These are phyloP conservation scores for Pilatotrama ljubarskyi DNA, from an alignment of 768 basidiomycete genomes.

Conservation along the genomic window DNA sequence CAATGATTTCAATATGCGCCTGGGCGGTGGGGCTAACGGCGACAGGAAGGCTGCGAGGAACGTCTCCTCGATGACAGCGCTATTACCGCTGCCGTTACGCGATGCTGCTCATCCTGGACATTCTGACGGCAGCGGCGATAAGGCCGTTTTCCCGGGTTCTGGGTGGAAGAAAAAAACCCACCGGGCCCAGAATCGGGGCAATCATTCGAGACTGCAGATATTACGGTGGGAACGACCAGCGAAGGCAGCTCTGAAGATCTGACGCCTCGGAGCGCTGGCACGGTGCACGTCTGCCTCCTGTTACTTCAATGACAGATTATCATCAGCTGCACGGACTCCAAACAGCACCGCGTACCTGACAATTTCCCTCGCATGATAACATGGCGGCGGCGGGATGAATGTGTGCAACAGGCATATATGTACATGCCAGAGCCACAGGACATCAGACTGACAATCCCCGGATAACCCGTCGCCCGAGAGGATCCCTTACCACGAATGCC, in stretches of 20 bases:
- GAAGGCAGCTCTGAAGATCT: neutral
- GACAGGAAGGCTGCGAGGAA: constrained; percentile 10
- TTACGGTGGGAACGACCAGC: neutral
- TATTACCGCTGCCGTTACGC: neutral
- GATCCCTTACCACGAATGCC: too few relatives aligned
- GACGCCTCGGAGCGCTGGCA: neutral
- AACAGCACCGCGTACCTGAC: neutral
- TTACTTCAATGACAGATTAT: neutral
- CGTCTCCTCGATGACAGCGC: neutral
- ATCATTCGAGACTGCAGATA: neutral
- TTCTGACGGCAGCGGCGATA: neutral
- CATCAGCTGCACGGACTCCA: neutral
- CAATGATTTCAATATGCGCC: neutral
- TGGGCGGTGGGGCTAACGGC: constrained; percentile 7
- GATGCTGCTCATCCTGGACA: neutral
- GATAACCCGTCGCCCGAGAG: too few relatives aligned
- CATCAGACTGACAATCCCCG: too few relatives aligned
- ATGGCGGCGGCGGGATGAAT: neutral
- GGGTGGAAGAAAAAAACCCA: neutral
- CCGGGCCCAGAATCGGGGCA: neutral
- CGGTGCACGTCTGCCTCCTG: neutral
- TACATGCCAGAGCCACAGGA: too few relatives aligned
- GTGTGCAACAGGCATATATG: neutral
- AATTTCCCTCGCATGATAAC: neutral
- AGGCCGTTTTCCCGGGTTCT: neutral